Evolutionary conservation across 768 basidiomycete genomes (phyloP), one percentile per base, ranked within the genome.

Genomic region (Lentinula sp.): DNA sequence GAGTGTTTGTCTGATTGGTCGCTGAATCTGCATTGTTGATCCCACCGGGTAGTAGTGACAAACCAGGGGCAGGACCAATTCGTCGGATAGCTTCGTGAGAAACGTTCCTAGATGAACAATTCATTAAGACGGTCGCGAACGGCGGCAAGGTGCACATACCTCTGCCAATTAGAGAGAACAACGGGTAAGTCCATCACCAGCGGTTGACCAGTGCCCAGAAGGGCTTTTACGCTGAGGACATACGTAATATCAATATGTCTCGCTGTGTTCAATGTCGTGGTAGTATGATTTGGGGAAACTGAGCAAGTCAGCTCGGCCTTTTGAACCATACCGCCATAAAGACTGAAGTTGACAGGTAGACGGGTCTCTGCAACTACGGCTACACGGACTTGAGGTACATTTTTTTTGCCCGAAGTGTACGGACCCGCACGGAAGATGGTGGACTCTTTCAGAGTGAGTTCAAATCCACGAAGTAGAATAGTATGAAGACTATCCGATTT

Each of bases 201-300:
- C 37, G 84, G 82, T 52, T 81, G 75, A 5, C 84, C 84, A 4
- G 82, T 82, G 42, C 87, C 90, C 74, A 91, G 82, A 53, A 90
- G 78, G 1, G 92, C 93, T 71, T 86, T 91, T 58, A 94, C 86
- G 37, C 78, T 78, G 46, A 95, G 76, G 52, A 83, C 80, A 71
- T 95, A 96, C 0, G 84, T 88, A 51, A 96, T 87, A 68, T 95
- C 93, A 59, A 96, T 88, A 68, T 93, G 88, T 62, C 91, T 76
- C 11, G 91, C 94, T 9, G 88, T 81, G 60, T 86, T 91, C 65
- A 95, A 76, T 9, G 93, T 89, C 31, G 91, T 87, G 7, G 91
- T 87, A 11, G 88, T 89, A 66, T 93, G 90, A 28, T 85, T 84
- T 7, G 81, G 76, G 0, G 88, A 86, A 35, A 97, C 80, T 65